These are phyloP conservation scores for Penicillium ucsense DNA, from an alignment of 495 filamentous ascomycete genomes.

Conservation along the genomic window DNA sequence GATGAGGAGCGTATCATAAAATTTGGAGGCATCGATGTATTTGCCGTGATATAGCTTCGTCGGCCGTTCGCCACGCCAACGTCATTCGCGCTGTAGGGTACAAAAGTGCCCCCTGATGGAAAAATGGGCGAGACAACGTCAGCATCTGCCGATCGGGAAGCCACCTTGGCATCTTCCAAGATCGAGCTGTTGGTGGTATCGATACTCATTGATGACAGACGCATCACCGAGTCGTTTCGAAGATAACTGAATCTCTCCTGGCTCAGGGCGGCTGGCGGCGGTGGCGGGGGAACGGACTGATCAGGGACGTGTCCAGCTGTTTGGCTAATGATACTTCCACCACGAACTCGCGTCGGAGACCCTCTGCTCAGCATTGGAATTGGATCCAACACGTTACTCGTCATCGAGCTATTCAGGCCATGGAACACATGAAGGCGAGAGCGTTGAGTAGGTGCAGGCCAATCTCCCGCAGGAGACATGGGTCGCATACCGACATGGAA, in stretches of 20 bases:
- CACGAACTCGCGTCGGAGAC: constrained; percentile 19
- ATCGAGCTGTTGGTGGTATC: constrained; percentile 42
- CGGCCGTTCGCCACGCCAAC: constrained; percentile 31
- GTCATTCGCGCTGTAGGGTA: constrained; percentile 35
- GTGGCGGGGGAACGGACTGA: constrained; percentile 38
- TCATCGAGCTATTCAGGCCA: constrained; percentile 13
- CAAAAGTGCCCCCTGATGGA: constrained; percentile 30
- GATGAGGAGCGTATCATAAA: constrained; percentile 24
- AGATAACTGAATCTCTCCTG: constrained; percentile 28
- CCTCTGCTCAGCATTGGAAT: constrained; percentile 15
- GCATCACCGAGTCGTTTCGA: constrained; percentile 30
- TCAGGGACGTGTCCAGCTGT: constrained; percentile 30
- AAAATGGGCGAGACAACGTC: constrained; percentile 25
- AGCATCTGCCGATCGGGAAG: constrained; percentile 18
- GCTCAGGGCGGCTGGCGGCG: constrained; percentile 24
- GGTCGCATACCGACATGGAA: constrained; percentile 25
- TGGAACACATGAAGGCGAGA: constrained; percentile 20
- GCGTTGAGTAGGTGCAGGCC: constrained; percentile 17
- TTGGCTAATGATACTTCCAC: constrained; percentile 32
- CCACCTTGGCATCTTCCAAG: constrained; percentile 29
- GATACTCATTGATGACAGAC: constrained; percentile 35
- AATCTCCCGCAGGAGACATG: constrained; percentile 22
- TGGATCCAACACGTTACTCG: constrained; percentile 8
- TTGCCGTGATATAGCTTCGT: constrained; percentile 16
- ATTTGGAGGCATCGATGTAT: constrained; percentile 16